Evolutionary conservation across 768 basidiomycete genomes (phyloP).

Genomic region (Symmetrospora coprosmae): DNA sequence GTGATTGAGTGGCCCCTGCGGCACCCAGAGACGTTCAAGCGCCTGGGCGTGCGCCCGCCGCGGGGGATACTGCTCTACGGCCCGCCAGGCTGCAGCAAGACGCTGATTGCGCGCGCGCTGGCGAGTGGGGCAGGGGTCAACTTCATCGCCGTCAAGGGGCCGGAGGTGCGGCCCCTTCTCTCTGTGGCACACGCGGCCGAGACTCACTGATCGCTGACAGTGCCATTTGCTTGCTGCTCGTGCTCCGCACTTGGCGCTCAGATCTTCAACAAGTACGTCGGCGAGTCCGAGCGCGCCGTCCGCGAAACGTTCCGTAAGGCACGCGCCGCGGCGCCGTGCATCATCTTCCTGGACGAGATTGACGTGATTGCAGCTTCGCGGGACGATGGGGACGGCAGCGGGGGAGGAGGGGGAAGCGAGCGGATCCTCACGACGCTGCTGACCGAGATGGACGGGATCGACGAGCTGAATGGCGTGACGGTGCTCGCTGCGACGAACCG

Average conservation of each 20-base stretch:
- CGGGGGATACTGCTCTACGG: slow-evolving; percentile 84
- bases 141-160: slow-evolving; percentile 92
- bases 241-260: slow-evolving; percentile 36
- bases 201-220: neutral
- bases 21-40: slow-evolving; percentile 69
- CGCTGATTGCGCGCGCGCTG: slow-evolving; percentile 75
- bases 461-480: slow-evolving; percentile 86
- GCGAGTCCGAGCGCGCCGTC: slow-evolving; percentile 88
- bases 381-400: slow-evolving; percentile 45
- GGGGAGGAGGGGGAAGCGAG: slow-evolving; percentile 51
- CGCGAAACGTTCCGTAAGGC: slow-evolving; percentile 93
- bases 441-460: slow-evolving; percentile 98
- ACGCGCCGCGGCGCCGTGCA: slow-evolving; percentile 79
- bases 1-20: slow-evolving; percentile 88
- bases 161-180: slow-evolving; percentile 52
- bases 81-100: slow-evolving; percentile 95
- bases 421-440: slow-evolving; percentile 83
- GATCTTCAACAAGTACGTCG: slow-evolving; percentile 92
- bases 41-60: slow-evolving; percentile 75
- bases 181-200: neutral
- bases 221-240: neutral
- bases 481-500: slow-evolving; percentile 91
- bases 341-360: slow-evolving; percentile 98
- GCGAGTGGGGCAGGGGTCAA: slow-evolving; percentile 89
- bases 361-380: slow-evolving; percentile 81